Base-by-base conservation (phyloP, 1,284 basidiomycete genomes). In the Trametes pubescens region DNA sequence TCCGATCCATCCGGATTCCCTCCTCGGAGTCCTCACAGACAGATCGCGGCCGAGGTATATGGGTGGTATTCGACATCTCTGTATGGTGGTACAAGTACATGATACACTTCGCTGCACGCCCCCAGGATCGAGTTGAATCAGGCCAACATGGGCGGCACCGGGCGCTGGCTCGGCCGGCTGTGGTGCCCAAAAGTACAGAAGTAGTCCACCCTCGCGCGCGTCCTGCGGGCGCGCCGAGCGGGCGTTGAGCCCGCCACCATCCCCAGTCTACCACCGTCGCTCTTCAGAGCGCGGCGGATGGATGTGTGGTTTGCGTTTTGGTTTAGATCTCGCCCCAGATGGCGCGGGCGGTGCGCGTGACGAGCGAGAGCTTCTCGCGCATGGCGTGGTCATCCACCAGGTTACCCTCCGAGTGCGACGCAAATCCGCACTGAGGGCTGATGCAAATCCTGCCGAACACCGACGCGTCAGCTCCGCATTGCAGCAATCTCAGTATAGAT, bases 371-470 rank as follows among this genome's bases (percentile, higher is more conserved):
- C 74, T 90, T 90, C 64, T 77, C 78, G 64, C 77, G 80, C 73
- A 75, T 69, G 51, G 87, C 85, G 67, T 85, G 80, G 71, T 85
- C 82, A 10, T 83, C 84, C 52, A 90, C 76, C 13, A 80, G 80
- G 71, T 90, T 90, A 0, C 89, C 89, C 65, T 90, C 84, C 71
- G 86, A 84, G 40, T 88, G 86, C 1, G 85, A 87, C 22, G 89
- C 87, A 71, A 92, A 93, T 2, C 91, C 92, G 67, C 91, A 93
- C 75, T 93, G 91, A 1, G 90, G 85, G 61, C 87, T 88, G 71
- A 93, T 85, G 61, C 83, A 85, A 26, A 93, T 79, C 70, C 87
- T 89, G 65, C 32, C 48, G 32, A n/a, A 37, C 16, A 37, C 14
- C 29, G 34, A 26, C 55, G 46, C 51, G 55, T 47, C 32, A 59